Conservation (phyloP, 164 flowering plant genomes). For the Sextonia rubra region DNA sequence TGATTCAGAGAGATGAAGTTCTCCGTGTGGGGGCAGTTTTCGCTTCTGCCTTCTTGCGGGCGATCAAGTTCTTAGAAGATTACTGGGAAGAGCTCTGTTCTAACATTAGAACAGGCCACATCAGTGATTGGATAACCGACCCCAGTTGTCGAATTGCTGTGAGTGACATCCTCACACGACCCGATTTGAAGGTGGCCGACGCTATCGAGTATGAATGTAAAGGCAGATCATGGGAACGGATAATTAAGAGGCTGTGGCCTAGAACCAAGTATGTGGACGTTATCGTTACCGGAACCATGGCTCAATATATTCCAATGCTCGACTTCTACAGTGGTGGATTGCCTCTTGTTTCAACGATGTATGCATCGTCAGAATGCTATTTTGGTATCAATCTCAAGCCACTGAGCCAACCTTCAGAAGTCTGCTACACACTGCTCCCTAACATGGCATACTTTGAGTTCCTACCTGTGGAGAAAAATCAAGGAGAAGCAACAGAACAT, state of each 20-base stretch:
- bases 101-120: slow-evolving; percentile 49
- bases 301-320: slow-evolving; percentile 58
- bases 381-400: slow-evolving; percentile 67
- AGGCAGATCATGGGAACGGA: slow-evolving; percentile 49
- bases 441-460: slow-evolving; percentile 76
- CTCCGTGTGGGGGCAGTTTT: slow-evolving; percentile 76
- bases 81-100: slow-evolving; percentile 46
- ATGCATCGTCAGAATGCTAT: slow-evolving; percentile 71
- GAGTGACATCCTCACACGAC: slow-evolving; percentile 26
- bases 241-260: slow-evolving; percentile 62
- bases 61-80: slow-evolving; percentile 60
- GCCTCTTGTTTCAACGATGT: slow-evolving; percentile 66
- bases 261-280: slow-evolving; percentile 66
- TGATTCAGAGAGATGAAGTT: slow-evolving; percentile 44
- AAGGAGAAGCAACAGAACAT: slow-evolving; percentile 10
- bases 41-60: slow-evolving; percentile 71
- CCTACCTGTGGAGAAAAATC: slow-evolving; percentile 37
- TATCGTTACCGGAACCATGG: slow-evolving; percentile 73
- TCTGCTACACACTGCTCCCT: slow-evolving; percentile 61
- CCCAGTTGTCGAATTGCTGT: slow-evolving; percentile 34
- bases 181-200: slow-evolving; percentile 41
- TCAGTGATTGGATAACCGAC: slow-evolving; percentile 49
- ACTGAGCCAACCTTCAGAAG: slow-evolving; percentile 47
- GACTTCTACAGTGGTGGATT: slow-evolving; percentile 57
- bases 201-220: slow-evolving; percentile 37